Conservation (phyloP, 345 rosid genomes). For the Melaleuca quinquenervia region DNA sequence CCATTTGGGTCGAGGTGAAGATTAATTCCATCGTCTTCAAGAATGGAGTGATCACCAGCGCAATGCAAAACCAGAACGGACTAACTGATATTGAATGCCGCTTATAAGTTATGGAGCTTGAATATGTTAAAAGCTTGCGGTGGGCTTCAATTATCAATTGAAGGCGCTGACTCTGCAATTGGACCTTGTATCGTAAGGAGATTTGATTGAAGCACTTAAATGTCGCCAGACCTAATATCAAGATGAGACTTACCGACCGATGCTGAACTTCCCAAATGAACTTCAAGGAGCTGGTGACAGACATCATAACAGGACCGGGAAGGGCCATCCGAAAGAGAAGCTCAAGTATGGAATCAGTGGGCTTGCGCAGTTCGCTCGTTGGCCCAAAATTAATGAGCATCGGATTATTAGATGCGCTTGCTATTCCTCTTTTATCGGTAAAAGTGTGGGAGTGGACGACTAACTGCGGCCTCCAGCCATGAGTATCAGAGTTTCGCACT, state of each 20-base stretch:
- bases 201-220: not conserved
- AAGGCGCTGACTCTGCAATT: not conserved
- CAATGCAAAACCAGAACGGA: not conserved
- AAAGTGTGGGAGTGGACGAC: not conserved
- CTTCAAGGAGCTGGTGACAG: too few species aligned
- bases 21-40: not conserved
- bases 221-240: not conserved
- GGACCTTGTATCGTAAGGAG: not conserved
- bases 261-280: not conserved
- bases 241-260: not conserved
- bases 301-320: too few species aligned
- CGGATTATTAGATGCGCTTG: not conserved
- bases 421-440: not conserved
- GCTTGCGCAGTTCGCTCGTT: not conserved
- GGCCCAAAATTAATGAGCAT: not conserved
- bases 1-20: not conserved
- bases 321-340: not conserved
- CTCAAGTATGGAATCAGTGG: not conserved
- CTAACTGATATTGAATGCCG: not conserved
- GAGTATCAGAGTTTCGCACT: not conserved
- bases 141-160: not conserved
- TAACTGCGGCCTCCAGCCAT: not conserved
- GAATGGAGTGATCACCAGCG: not conserved
- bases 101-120: not conserved
- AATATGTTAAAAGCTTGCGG: not conserved